phyloP scores from a whole-genome alignment of 169 alveolate species.

The Eimeria maxima region DNA sequence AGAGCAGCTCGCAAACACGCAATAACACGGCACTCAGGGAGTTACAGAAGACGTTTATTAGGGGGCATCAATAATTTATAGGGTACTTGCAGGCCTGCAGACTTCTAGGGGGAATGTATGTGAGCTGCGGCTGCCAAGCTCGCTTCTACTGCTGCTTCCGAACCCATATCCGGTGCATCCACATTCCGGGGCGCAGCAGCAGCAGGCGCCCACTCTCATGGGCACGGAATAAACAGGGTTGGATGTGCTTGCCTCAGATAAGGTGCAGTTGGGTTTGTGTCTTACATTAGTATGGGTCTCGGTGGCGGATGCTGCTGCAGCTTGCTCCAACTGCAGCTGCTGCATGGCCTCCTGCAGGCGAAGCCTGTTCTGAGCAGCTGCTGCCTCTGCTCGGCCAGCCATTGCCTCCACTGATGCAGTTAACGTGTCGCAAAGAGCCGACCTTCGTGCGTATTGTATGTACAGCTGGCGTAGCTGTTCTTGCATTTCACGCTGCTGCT shows the following conservation, averaged over 20 bases:
- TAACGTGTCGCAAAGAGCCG: conserved; percentile 66
- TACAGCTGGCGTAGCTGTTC: conserved; percentile 71
- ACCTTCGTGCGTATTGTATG: conserved; percentile 62
- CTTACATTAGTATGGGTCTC: conserved; percentile 63
- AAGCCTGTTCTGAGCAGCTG: conserved; percentile 45
- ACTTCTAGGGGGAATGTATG: background rate
- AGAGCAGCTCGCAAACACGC: background rate
- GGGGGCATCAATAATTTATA: background rate
- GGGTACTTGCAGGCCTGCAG: background rate
- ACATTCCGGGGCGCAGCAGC: too few relatives aligned
- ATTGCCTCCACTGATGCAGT: conserved; percentile 59
- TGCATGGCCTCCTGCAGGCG: conserved; percentile 67
- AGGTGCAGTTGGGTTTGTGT: background rate
- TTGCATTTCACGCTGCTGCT: conserved; percentile 57
- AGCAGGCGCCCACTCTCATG: background rate
- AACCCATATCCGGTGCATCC: background rate
- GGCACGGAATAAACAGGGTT: background rate
- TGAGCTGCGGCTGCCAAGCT: background rate
- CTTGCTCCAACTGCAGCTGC: conserved; percentile 36
- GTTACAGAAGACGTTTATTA: background rate
- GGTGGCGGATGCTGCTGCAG: conserved; percentile 45
- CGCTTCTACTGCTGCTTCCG: background rate
- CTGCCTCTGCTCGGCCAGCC: conserved; percentile 59
- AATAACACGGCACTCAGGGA: background rate
- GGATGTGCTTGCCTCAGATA: background rate